phyloP scores from a whole-genome alignment of 2,329 filamentous ascomycete species.

The Sclerotinia trifoliorum region DNA sequence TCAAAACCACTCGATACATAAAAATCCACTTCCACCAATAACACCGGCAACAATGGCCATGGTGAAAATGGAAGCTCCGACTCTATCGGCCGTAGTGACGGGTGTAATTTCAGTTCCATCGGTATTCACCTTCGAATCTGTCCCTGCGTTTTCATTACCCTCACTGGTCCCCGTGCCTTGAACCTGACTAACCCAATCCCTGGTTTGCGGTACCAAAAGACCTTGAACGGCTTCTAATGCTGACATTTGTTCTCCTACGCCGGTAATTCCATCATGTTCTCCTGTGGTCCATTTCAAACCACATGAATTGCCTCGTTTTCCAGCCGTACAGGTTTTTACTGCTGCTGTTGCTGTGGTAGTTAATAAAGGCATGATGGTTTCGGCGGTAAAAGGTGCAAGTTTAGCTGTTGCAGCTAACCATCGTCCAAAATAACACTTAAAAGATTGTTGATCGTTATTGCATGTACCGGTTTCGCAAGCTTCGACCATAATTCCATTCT shows the following conservation, averaged over 20 bases:
- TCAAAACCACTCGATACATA: slow-evolving; percentile 40
- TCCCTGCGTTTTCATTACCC: slow-evolving; percentile 37
- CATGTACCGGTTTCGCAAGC: slow-evolving; percentile 61
- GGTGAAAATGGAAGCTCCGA: slow-evolving; percentile 67
- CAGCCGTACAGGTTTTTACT: slow-evolving; percentile 61
- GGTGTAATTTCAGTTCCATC: slow-evolving; percentile 22
- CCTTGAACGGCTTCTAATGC: slow-evolving; percentile 46
- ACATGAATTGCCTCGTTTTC: slow-evolving; percentile 55
- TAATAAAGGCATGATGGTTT: slow-evolving; percentile 52
- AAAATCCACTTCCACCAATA: slow-evolving; percentile 55
- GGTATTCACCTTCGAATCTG: slow-evolving; percentile 7
- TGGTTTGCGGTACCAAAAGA: slow-evolving; percentile 39
- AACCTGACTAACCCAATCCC: slow-evolving; percentile 46
- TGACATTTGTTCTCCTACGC: slow-evolving; percentile 54
- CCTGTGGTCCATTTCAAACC: slow-evolving; percentile 55
- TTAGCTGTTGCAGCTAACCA: slow-evolving; percentile 58
- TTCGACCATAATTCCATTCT: slow-evolving; percentile 49
- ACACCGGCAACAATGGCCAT: slow-evolving; percentile 51
- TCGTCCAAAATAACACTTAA: slow-evolving; percentile 63
- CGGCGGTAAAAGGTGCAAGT: slow-evolving; percentile 55
- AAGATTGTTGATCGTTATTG: slow-evolving; percentile 59
- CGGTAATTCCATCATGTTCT: slow-evolving; percentile 56
- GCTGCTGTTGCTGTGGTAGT: slow-evolving; percentile 58
- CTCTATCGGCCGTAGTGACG: slow-evolving; percentile 56
- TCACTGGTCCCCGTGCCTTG: slow-evolving; percentile 55